Evolutionary conservation across 2,329 filamentous ascomycete genomes (phyloP).

Genomic region (Alternaria metachromatica): DNA sequence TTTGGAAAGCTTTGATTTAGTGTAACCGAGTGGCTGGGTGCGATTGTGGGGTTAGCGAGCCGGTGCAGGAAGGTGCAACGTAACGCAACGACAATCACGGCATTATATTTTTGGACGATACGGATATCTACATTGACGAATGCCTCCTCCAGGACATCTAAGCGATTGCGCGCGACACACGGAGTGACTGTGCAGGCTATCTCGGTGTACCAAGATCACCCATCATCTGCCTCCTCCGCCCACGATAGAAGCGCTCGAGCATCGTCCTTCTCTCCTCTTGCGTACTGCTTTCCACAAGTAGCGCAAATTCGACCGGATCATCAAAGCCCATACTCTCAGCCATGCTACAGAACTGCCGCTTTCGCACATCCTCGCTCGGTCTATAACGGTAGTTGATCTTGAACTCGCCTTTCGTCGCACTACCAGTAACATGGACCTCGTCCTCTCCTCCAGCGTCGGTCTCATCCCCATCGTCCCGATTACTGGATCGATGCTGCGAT

Average conservation of each 20-base stretch:
- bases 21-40: not conserved
- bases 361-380: slow-evolving; percentile 75
- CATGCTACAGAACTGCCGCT: slow-evolving; percentile 91
- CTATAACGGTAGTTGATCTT: slow-evolving; percentile 68
- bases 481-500: slow-evolving; percentile 7
- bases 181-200: not conserved
- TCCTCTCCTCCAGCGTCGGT: slow-evolving; percentile 20
- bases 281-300: slow-evolving; percentile 90
- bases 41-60: slow-evolving; percentile 2
- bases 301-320: slow-evolving; percentile 81
- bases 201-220: not conserved
- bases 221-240: slow-evolving; percentile 61
- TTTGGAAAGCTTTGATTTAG: not conserved
- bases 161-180: not conserved
- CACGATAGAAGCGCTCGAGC: slow-evolving; percentile 80
- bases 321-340: slow-evolving; percentile 78
- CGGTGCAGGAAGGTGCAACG: not conserved
- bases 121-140: not conserved
- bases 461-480: slow-evolving; percentile 25
- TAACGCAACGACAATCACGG: not conserved
- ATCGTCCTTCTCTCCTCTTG: slow-evolving; percentile 80
- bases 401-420: slow-evolving; percentile 40
- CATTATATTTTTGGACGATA: not conserved
- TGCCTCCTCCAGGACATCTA: not conserved
- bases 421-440: slow-evolving; percentile 19